Evolutionary conservation across 1,284 basidiomycete species (phyloP), one percentile per base, ranked within the genome.

Genomic region (Mycena citricolor): DNA sequence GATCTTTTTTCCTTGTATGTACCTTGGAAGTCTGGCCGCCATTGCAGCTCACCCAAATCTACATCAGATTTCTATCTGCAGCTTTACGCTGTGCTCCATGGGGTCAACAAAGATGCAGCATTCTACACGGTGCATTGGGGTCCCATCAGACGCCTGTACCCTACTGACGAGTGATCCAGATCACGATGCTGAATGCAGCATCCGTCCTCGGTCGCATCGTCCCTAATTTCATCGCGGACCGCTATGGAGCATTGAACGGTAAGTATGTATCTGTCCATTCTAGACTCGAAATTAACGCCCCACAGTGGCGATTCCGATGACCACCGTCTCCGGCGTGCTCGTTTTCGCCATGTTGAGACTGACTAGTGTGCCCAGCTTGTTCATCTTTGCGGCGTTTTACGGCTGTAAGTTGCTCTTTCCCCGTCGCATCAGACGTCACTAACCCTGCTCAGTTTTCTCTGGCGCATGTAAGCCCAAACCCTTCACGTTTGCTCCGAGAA

Each of bases 381-480:
- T 70, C 13, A 39, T 65, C 30, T 70, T 78, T 53, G 70, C 60
- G 0, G 39, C 70, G 6, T 58, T 76, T 20, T 77, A 76, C 51
- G 75, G 77, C 4, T 76, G 76, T 59, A 70, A 68, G 50, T 73
- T n/a, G n/a, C n/a, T n/a, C n/a, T n/a, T n/a, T n/a, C n/a, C n/a
- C n/a, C n/a, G n/a, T n/a, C n/a, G n/a, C n/a, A n/a, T n/a, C n/a
- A n/a, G n/a, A n/a, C n/a, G n/a, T n/a, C n/a, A n/a, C n/a, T n/a
- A n/a, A n/a, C n/a, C n/a, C n/a, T n/a, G n/a, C 10, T 19, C 41
- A 51, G 49, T 52, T 36, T 52, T 52, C 36, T 52, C 50, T 2
- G 50, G 50, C 16, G 45, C 45, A 19, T 52, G 49, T 51, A 40
- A 31, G 20, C 28, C n/a, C n/a, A n/a, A n/a, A n/a, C n/a, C n/a